Base-by-base conservation (phyloP, 306 rosid species). In the Lathyrus sativus region DNA sequence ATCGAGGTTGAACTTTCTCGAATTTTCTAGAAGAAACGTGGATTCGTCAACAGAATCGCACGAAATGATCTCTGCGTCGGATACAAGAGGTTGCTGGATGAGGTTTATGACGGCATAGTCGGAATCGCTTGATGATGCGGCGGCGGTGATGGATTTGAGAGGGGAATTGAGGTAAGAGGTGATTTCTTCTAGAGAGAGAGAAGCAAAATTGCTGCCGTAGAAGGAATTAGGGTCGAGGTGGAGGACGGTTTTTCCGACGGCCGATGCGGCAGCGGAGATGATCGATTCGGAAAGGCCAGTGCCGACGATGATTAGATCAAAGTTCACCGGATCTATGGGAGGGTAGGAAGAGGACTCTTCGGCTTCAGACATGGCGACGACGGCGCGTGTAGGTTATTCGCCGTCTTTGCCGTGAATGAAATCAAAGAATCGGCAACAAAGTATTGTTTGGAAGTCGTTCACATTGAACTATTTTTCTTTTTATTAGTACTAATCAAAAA, bases 271-370 rank as follows among this genome's bases (percentile, higher is more conserved):
- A 0, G 96, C 93, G 26, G 98, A 86, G 5, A 88, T 72, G 26
- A 89, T 29, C 28, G 96, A 88, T 81, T 82, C 83, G 2, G 86
- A 41, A 1, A 89, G 70, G 54, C 93, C 93, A 2, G 96, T 92
- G 74, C 96, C 98, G 51, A 92, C 65, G 69, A 88, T 80, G 29
- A 92, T 83, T 24, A 92, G 87, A 64, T 92, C 91, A 38, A 90
- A 88, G 64, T 73, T 75, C 48, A 71, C 73, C 41, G 96, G 98
- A n/a, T 92, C 93, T 3, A 92, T 90, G 0, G 80, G 91, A 77
- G 89, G 88, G 66, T 89, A 77, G 0, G 79, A 51, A 9, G 58
- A 31, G 39, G 64, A 59, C 1, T 80, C 68, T 11, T 74, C 78
- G 6, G 46, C 7, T 63, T 75, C 88, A 28, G 60, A 39, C 96